phyloP scores from a whole-genome alignment of 2,329 filamentous ascomycete species.

The Trichoderma asperellum region DNA sequence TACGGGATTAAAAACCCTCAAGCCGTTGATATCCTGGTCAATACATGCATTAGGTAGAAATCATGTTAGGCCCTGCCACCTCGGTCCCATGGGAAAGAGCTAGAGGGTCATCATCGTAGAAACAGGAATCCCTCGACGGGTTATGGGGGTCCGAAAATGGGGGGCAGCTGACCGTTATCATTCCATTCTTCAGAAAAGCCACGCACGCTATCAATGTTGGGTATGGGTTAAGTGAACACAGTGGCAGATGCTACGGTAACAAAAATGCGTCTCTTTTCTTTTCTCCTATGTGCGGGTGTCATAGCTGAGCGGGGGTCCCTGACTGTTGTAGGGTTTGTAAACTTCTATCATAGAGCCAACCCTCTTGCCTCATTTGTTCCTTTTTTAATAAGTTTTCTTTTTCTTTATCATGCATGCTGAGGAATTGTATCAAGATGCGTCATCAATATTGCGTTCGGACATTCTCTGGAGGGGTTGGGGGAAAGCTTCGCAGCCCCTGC shows the following conservation, averaged over 20 bases:
- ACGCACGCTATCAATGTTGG: neutral
- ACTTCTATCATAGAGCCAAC: neutral
- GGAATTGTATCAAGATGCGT: neutral
- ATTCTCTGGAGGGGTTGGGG: neutral
- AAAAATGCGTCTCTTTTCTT: conserved; percentile 2
- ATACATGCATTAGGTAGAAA: conserved; percentile 20
- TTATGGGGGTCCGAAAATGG: conserved; percentile 1
- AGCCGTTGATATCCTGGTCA: conserved; percentile 1
- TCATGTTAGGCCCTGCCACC: conserved; percentile 5
- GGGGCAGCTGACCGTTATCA: neutral
- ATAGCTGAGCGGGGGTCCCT: conserved; percentile 18
- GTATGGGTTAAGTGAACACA: conserved; percentile 8
- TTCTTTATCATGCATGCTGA: neutral
- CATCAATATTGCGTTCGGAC: neutral
- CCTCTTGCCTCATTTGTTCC: neutral
- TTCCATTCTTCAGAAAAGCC: neutral
- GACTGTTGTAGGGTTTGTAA: neutral
- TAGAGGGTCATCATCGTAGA: neutral
- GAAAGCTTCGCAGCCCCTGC: conserved; percentile 2
- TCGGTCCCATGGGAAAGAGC: neutral
- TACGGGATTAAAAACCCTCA: neutral
- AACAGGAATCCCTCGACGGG: conserved; percentile 13
- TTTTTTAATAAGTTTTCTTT: neutral
- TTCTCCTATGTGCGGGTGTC: conserved; percentile 1
- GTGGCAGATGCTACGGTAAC: conserved; percentile 20